A percentile compares a stretch with the other conserved stretches of the same genome.
These are phyloP conservation scores for Alternaria gaisen DNA, from an alignment of 2,329 filamentous ascomycete species.

Conservation along the genomic window DNA sequence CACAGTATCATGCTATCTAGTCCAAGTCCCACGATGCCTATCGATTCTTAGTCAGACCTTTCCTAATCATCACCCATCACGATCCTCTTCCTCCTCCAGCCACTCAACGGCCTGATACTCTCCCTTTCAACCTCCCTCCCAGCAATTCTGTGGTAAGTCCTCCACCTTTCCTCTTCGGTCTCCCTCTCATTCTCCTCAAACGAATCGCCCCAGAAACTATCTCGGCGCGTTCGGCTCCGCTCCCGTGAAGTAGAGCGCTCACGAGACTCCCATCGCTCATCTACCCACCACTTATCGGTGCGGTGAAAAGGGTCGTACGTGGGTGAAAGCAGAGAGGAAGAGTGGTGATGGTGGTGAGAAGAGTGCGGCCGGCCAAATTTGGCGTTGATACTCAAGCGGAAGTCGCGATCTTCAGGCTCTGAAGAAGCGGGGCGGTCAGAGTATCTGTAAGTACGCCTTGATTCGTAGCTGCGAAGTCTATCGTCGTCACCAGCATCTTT, in stretches of 20 bases:
- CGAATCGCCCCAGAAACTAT: conserved; percentile 23
- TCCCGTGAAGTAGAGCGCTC: conserved; percentile 27
- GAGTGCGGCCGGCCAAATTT: conserved; percentile 30
- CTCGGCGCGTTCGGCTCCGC: conserved; percentile 9
- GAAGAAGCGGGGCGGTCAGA: conserved; percentile 20
- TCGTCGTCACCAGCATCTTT: conserved; percentile 18
- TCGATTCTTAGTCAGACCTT: neutral
- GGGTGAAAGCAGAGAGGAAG: conserved; percentile 26
- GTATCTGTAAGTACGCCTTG: conserved; percentile 17
- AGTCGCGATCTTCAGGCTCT: conserved; percentile 30
- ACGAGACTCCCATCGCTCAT: conserved; percentile 38
- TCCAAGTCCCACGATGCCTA: neutral
- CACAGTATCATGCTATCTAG: neutral
- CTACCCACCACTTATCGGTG: conserved; percentile 39
- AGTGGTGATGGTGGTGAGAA: neutral
- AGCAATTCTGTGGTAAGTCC: conserved; percentile 29
- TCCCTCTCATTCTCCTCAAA: conserved; percentile 23
- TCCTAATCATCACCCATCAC: conserved; percentile 3
- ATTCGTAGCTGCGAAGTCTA: conserved; percentile 11
- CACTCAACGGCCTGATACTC: conserved; percentile 43
- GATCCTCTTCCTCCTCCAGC: conserved; percentile 26
- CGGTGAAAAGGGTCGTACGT: conserved; percentile 29
- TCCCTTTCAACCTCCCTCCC: conserved; percentile 41
- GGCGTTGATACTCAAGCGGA: conserved; percentile 34
- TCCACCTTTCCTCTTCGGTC: conserved; percentile 34